Evolutionary conservation across 2,329 filamentous ascomycete genomes (phyloP), one percentile per base, ranked within the genome.

Genomic region (Ploettnerulaceae sp.): DNA sequence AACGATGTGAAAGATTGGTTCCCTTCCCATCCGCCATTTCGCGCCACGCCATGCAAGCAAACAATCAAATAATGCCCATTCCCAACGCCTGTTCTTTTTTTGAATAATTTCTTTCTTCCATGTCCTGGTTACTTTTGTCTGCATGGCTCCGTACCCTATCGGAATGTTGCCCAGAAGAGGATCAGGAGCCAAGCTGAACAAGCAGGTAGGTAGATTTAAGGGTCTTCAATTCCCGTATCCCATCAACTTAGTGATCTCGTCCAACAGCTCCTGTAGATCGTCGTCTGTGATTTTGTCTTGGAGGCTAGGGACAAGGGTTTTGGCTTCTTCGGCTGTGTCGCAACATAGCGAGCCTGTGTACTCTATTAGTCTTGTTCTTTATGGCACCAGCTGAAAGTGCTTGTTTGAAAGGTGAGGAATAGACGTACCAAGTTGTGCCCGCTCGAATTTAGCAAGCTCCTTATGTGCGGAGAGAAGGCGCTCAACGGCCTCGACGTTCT

Each of bases 401-500:
- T 29, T n/a, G 26, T 22, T 24, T 7, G 22, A 11, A n/a, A 42
- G 37, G 39, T 25, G 42, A 21, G 52, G 24, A 37, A 6, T 6
- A 24, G 15, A 68, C 74, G 50, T 73, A 90, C 89, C 91, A 54
- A 97, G 75, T 70, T 96, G 89, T 34, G 89, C 90, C 61, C 89
- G 81, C 76, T 98, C 93, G 65, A 97, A 97, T 66, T 89, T 86
- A 61, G 88, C 86, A 58, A 98, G 72, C 64, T 89, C 81, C 54
- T 81, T 80, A 63, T 89, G 85, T 48, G 84, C 79, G 57, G 86
- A 86, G 54, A 96, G 76, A 59, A 96, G 73, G 49, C 88, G 81
- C 69, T 95, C 89, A 24, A 97, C 89, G n/a, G 89, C 87, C 70
- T 95, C 87, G 63, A 95, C 86, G 57, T 93, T 93, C 67, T 95